A percentile compares a stretch with the other conserved stretches of the same genome.
Evolutionary conservation across 2,329 filamentous ascomycete species (phyloP).

Genomic region (Stachybotrys chartarum): DNA sequence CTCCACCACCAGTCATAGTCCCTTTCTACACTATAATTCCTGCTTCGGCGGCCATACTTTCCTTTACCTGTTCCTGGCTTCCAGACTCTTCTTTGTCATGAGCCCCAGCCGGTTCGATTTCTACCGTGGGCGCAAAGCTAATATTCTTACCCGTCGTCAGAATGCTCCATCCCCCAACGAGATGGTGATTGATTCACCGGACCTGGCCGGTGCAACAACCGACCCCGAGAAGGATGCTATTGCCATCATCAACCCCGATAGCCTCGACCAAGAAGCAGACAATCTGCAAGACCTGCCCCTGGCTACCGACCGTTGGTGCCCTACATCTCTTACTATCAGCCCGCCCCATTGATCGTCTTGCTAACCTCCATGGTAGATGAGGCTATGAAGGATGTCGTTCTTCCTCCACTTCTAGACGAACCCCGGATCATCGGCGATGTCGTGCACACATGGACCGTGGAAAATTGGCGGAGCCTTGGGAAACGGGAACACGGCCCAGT

Average conservation of each 20-base stretch:
- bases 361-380: constrained; percentile 49
- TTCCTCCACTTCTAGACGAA: constrained; percentile 66
- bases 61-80: not conserved
- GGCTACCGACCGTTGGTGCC: constrained; percentile 46
- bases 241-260: constrained; percentile 48
- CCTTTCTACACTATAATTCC: not conserved
- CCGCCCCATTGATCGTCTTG: constrained; percentile 2
- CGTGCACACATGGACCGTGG: constrained; percentile 79
- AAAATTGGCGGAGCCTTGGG: constrained; percentile 68
- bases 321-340: constrained; percentile 1
- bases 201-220: constrained; percentile 44
- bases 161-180: constrained; percentile 49
- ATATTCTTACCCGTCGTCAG: constrained; percentile 23
- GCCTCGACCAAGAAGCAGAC: constrained; percentile 39
- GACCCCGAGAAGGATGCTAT: constrained; percentile 43
- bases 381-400: constrained; percentile 74
- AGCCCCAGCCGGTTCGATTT: constrained; percentile 8
- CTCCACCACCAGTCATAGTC: not conserved
- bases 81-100: constrained; percentile 7
- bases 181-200: constrained; percentile 49
- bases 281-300: constrained; percentile 39
- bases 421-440: constrained; percentile 72
- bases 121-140: constrained; percentile 13
- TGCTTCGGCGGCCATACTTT: too few species aligned
- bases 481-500: constrained; percentile 82